phyloP scores from a whole-genome alignment of 139 green algal species.

The Chlamydomonas applanata region DNA sequence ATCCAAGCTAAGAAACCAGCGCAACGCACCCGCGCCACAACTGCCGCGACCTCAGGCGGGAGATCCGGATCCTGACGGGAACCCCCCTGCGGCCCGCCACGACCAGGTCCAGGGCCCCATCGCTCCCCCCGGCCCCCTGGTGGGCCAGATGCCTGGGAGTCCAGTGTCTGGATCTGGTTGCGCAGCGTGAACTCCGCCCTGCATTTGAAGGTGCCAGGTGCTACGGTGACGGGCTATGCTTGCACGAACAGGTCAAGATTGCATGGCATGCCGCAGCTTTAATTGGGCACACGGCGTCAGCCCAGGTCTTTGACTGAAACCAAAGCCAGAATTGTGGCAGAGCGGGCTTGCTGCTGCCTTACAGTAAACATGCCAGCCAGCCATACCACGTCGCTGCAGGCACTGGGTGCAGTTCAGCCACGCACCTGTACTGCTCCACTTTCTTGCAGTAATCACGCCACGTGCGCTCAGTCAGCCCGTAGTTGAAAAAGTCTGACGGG shows the following conservation, averaged over 20 bases:
- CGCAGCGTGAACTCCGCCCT: constrained; percentile 34
- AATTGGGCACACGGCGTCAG: background rate
- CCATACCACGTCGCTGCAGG: too few species aligned
- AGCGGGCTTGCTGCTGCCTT: background rate
- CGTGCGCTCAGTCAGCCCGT: constrained; percentile 59
- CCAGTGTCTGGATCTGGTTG: constrained; percentile 27
- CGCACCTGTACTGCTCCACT: constrained; percentile 49
- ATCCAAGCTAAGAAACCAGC: too few species aligned
- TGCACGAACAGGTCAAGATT: background rate
- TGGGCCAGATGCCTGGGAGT: background rate
- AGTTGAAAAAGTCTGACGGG: constrained; percentile 87
- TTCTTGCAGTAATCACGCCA: constrained; percentile 75
- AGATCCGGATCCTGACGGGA: constrained; percentile 22
- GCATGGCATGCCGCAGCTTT: background rate
- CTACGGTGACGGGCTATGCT: too few species aligned
- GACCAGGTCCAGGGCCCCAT: background rate
- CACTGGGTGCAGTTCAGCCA: background rate
- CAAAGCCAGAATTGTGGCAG: background rate
- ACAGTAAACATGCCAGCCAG: too few species aligned
- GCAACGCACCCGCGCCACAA: constrained; percentile 3
- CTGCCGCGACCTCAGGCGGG: constrained; percentile 39
- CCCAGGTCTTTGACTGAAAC: background rate
- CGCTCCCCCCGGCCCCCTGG: background rate
- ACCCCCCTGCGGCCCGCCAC: background rate
- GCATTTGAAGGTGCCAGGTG: background rate